Base-by-base conservation (phyloP, 495 filamentous ascomycete genomes). In the Bacidia gigantensis region DNA sequence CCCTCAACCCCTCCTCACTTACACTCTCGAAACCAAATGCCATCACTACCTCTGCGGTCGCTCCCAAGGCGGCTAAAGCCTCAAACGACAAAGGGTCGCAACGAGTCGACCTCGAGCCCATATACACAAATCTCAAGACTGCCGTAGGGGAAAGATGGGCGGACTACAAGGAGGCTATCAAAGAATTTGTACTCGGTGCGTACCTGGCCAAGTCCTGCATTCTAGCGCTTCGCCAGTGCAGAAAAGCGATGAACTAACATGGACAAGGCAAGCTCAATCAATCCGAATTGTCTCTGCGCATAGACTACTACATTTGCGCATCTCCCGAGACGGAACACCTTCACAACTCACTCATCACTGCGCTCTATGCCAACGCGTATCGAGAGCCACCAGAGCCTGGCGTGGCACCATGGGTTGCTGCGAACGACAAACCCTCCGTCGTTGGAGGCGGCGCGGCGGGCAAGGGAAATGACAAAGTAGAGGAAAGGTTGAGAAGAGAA, bases 371-470 rank as follows among this genome's bases (percentile, higher is more conserved):
- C 54, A 98, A 98, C 69, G 74, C 86, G 45, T 83, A 79, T 22
- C 77, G 92, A 53, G 92, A 98, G 65, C 79, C 86, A 62, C 92
- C 92, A 3, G 89, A 95, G 62, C 81, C 84, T 66, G 89, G 88
- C 57, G 84, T 94, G 58, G 93, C 92, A 54, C 85, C 78, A 58
- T 98, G 89, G 89, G 92, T 98, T 50, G 88, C 85, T 58, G 61
- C 61, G 7, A 95, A 92, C 61, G 90, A 97, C 69, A 96, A 96
- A 69, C 89, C 89, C n/a, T 79, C 78, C 22, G n/a, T 11, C 18
- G 47, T 21, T 0, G 47, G 47, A 21, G 69, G 80, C 51, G 78
- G 82, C 44, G 80, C 78, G 47, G 90, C 92, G 65, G 86, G 84
- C 24, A 79, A 85, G 29, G 81, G 81, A 9, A 87, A 87, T 40